Conservation (phyloP, 305 asterid genomes). For the Ajuga reptans region DNA sequence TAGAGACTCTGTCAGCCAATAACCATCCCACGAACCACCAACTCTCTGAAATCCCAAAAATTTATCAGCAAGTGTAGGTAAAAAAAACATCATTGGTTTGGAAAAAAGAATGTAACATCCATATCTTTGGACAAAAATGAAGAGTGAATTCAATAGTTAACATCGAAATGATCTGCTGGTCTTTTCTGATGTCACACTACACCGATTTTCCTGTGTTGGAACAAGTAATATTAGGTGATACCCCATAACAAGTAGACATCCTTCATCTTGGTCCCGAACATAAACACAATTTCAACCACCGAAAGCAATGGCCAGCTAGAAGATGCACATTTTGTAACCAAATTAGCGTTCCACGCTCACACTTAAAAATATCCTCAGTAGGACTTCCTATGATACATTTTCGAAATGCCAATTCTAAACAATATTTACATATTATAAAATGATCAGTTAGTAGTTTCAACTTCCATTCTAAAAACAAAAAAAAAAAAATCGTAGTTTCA, state of each 20-base stretch:
- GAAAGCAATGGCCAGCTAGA: not conserved
- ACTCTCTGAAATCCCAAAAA: constrained; percentile 47
- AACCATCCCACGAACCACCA: constrained; percentile 97
- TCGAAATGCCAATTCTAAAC: no score
- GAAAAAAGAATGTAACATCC: not conserved
- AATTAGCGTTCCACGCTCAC: not conserved
- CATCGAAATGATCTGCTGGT: not conserved
- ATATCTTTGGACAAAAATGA: not conserved
- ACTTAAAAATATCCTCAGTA: not conserved
- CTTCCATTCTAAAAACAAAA: no score
- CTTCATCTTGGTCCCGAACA: not conserved
- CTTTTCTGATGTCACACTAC: not conserved
- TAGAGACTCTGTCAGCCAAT: constrained; percentile 86
- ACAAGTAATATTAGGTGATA: not conserved
- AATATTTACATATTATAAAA: no score
- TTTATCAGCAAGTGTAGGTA: not conserved
- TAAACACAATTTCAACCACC: not conserved
- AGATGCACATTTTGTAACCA: not conserved
- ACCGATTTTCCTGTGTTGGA: not conserved
- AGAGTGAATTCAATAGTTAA: not conserved
- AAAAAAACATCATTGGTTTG: no score
- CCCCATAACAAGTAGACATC: not conserved
- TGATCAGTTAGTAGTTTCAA: no score
- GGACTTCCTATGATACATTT: not conserved
- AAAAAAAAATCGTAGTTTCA: not conserved